Percentiles rank a stretch among this genome's conserved stretches.
These are phyloP conservation scores for Berberis vulgaris DNA, from an alignment of 164 flowering plant genomes.

Conservation along the genomic window DNA sequence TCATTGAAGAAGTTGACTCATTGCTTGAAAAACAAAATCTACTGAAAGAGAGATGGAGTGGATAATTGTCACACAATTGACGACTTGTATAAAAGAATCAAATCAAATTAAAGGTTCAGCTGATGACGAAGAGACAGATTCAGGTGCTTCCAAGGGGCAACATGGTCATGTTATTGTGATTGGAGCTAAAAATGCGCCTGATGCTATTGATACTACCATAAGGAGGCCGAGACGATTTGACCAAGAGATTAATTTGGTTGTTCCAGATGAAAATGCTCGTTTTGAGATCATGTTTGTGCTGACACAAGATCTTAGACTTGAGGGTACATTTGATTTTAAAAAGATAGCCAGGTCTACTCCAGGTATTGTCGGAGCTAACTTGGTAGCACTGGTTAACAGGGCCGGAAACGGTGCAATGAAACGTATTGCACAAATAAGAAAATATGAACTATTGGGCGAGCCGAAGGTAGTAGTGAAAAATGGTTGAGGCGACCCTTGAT, in stretches of 20 bases:
- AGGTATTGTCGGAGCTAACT: constrained; percentile 93
- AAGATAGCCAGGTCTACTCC: constrained; percentile 74
- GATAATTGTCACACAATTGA: constrained; percentile 82
- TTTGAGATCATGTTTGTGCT: constrained; percentile 60
- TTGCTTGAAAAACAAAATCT: constrained; percentile 84
- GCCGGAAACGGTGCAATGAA: constrained; percentile 81
- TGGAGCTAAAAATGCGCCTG: constrained; percentile 97
- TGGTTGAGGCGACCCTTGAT: constrained; percentile 66
- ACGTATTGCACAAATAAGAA: constrained; percentile 48
- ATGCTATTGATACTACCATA: constrained; percentile 81
- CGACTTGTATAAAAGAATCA: constrained; percentile 92
- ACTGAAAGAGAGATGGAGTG: constrained; percentile 83
- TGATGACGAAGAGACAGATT: constrained; percentile 17
- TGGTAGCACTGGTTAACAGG: constrained; percentile 54
- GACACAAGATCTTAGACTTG: constrained; percentile 50
- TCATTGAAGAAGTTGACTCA: constrained; percentile 96
- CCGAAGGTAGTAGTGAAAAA: constrained; percentile 22
- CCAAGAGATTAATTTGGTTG: constrained; percentile 61
- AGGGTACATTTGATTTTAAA: constrained; percentile 58
- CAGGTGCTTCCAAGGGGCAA: constrained; percentile 28
- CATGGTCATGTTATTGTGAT: constrained; percentile 80
- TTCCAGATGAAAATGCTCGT: constrained; percentile 87
- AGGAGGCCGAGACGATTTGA: constrained; percentile 93
- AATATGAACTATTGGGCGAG: constrained; percentile 29
- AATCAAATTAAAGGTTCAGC: constrained; percentile 23